These are phyloP conservation scores for Boletus rubescentipes DNA, from an alignment of 768 basidiomycete species.

Conservation along the genomic window DNA sequence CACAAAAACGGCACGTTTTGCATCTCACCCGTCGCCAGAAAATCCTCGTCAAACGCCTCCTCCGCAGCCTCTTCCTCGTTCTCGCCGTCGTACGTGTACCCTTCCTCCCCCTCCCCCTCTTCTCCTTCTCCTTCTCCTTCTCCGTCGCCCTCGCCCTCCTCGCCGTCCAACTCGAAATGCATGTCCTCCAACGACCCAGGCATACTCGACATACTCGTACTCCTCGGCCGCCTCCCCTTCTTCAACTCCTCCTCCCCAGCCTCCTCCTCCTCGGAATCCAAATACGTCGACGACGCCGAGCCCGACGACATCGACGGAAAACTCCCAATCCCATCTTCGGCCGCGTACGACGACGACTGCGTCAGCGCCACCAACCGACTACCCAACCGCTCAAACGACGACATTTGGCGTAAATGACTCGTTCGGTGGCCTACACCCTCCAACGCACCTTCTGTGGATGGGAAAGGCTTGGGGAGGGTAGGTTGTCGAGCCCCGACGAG, in stretches of 20 bases:
- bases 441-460: constrained; percentile 15
- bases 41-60: constrained; percentile 75
- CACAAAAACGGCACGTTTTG: constrained; percentile 69
- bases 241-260: constrained; percentile 40
- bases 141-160: constrained; percentile 46
- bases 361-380: constrained; percentile 54
- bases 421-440: constrained; percentile 32
- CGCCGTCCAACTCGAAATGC: constrained; percentile 55
- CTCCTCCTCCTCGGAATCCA: constrained; percentile 50
- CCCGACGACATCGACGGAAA: constrained; percentile 55
- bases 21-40: constrained; percentile 82
- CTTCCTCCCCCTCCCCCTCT: constrained; percentile 33
- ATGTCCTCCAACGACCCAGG: constrained; percentile 76
- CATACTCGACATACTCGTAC: constrained; percentile 79
- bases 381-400: constrained; percentile 72
- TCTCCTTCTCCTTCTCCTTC: constrained; percentile 32
- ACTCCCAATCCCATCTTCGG: constrained; percentile 33
- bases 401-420: constrained; percentile 63
- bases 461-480: constrained; percentile 28
- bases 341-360: constrained; percentile 35
- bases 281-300: constrained; percentile 48
- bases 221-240: constrained; percentile 42
- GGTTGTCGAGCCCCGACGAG: constrained; percentile 54
- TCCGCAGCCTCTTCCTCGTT: constrained; percentile 66
- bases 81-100: constrained; percentile 36